A percentile compares a stretch with the other conserved stretches of the same genome.
Conservation (phyloP, 2,329 filamentous ascomycete genomes). For the Ophiognomonia clavigignenti-juglandacearum region DNA sequence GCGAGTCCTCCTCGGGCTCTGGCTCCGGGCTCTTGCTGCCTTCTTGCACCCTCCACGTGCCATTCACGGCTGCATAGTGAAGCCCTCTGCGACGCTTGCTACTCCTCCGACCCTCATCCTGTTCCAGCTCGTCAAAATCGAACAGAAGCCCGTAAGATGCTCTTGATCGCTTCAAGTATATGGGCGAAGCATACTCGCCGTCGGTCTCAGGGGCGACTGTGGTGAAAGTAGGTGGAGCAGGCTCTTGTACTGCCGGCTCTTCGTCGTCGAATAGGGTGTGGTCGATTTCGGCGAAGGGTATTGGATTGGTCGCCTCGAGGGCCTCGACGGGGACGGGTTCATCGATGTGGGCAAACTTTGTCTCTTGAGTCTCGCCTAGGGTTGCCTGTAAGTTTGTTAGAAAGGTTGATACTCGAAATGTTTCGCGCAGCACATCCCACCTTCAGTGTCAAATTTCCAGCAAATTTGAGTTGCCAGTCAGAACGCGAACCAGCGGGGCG, state of each 20-base stretch:
- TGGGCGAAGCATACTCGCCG: conserved; percentile 68
- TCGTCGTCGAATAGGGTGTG: conserved; percentile 17
- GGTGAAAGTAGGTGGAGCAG: conserved; percentile 15
- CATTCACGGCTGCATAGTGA: conserved; percentile 61
- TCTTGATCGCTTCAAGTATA: conserved; percentile 69
- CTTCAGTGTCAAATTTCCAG: conserved; percentile 42
- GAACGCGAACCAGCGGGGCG: conserved; percentile 46
- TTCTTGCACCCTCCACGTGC: conserved; percentile 70
- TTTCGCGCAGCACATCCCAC: too few species aligned
- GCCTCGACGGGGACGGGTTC: conserved; percentile 26
- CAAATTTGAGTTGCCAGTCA: conserved; percentile 56
- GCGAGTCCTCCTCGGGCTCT: conserved; percentile 23
- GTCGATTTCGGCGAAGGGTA: conserved; percentile 10
- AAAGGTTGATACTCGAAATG: background rate
- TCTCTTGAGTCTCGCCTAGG: conserved; percentile 40
- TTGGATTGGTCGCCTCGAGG: conserved; percentile 2
- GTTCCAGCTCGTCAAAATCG: conserved; percentile 59
- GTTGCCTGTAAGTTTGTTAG: conserved; percentile 30
- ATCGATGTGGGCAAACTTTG: conserved; percentile 50
- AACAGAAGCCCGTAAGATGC: conserved; percentile 65
- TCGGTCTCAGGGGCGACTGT: conserved; percentile 21
- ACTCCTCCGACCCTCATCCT: conserved; percentile 59
- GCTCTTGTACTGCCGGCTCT: background rate
- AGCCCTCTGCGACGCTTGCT: conserved; percentile 65
- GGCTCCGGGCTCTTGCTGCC: conserved; percentile 66